Percentiles rank a stretch among this genome's conserved stretches.
Conservation (phyloP, 2,329 filamentous ascomycete species). For the Penicillium sp. region DNA sequence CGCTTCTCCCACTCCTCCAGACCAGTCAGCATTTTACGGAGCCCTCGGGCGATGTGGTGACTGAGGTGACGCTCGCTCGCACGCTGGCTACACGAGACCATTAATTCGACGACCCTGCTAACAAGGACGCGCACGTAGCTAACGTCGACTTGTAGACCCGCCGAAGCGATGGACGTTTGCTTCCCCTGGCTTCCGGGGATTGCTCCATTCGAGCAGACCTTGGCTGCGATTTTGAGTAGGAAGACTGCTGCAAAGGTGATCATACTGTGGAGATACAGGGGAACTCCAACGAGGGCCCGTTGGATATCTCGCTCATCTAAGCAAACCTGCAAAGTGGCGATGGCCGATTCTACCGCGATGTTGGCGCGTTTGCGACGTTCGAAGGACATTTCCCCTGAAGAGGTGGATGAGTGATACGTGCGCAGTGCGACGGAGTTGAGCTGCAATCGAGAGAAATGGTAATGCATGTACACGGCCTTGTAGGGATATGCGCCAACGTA, state of each 20-base stretch:
- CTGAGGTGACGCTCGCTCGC: constrained; percentile 44
- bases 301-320: constrained; percentile 48
- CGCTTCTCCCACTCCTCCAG: constrained; percentile 43
- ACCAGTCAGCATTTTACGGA: constrained; percentile 42
- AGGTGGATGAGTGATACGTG: constrained; percentile 44
- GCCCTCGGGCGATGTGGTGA: constrained; percentile 41
- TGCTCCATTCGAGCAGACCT: constrained; percentile 35
- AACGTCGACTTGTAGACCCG: constrained; percentile 36
- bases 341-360: constrained; percentile 46
- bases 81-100: constrained; percentile 40
- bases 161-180: constrained; percentile 42
- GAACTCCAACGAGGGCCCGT: constrained; percentile 44
- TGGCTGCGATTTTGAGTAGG: constrained; percentile 47
- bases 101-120: constrained; percentile 37
- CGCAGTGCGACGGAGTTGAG: constrained; percentile 53
- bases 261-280: constrained; percentile 50
- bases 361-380: constrained; percentile 49
- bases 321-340: constrained; percentile 44
- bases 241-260: constrained; percentile 51
- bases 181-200: constrained; percentile 36
- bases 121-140: constrained; percentile 38
- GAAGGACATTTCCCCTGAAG: constrained; percentile 42
- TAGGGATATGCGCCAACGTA: constrained; percentile 53
- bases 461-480: constrained; percentile 53
- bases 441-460: constrained; percentile 54